phyloP scores from a whole-genome alignment of 2,329 filamentous ascomycete genomes.

The Setomelanomma holmii region DNA sequence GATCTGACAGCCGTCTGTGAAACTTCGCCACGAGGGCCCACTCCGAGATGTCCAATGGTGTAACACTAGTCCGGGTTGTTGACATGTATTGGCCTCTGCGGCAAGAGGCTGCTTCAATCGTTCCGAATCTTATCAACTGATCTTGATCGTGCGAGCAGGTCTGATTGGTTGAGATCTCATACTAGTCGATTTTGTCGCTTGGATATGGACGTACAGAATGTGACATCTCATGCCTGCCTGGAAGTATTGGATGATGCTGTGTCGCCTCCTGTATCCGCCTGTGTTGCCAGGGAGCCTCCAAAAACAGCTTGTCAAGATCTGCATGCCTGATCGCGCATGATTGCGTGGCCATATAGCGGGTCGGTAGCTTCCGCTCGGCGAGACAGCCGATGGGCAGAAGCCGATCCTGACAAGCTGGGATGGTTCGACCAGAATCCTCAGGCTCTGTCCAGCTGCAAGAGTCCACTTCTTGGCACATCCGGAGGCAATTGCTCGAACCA shows the following conservation, averaged over 20 bases:
- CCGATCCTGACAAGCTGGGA: background rate
- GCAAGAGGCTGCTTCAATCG: too few species aligned
- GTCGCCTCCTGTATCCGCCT: slow-evolving; percentile 9
- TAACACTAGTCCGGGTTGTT: slow-evolving; percentile 22
- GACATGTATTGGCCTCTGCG: too few species aligned
- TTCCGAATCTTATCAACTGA: background rate
- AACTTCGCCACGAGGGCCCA: slow-evolving; percentile 18
- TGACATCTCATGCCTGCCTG: slow-evolving; percentile 15
- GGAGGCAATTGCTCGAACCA: slow-evolving; percentile 10
- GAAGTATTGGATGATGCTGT: slow-evolving; percentile 32
- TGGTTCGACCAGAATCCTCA: slow-evolving; percentile 1
- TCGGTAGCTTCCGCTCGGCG: slow-evolving; percentile 34
- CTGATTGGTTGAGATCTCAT: slow-evolving; percentile 5
- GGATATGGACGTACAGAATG: slow-evolving; percentile 8
- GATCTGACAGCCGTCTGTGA: slow-evolving; percentile 15
- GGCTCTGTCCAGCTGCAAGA: slow-evolving; percentile 10
- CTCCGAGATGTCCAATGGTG: slow-evolving; percentile 12
- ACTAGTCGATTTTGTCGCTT: slow-evolving; percentile 23
- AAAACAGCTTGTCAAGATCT: slow-evolving; percentile 20
- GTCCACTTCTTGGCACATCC: slow-evolving; percentile 12
- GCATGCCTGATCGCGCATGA: slow-evolving; percentile 24
- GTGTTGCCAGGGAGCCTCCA: slow-evolving; percentile 1
- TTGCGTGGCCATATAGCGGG: slow-evolving; percentile 32
- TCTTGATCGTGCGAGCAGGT: background rate
- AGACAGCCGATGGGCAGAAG: slow-evolving; percentile 26